These are phyloP conservation scores for Plenodomus tracheiphilus DNA, from an alignment of 2,329 filamentous ascomycete genomes.

Conservation along the genomic window DNA sequence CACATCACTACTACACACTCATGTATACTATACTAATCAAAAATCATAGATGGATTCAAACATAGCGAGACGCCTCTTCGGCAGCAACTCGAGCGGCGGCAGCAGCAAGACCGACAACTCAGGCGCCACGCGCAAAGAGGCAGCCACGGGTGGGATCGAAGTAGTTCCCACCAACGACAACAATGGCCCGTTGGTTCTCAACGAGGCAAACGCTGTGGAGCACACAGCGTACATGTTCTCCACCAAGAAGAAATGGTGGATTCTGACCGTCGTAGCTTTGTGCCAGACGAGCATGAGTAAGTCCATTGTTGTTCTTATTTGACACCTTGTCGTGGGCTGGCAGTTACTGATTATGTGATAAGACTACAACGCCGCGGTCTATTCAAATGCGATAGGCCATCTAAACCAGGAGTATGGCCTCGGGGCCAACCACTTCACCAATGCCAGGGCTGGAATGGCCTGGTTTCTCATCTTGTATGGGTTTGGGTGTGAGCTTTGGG, in stretches of 20 bases:
- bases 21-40: too few species aligned
- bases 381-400: constrained; percentile 55
- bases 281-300: constrained; percentile 57
- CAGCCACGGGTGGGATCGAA: constrained; percentile 3
- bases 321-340: constrained; percentile 14
- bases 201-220: constrained; percentile 20
- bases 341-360: constrained; percentile 11
- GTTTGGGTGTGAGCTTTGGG: constrained; percentile 86
- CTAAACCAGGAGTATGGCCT: constrained; percentile 62
- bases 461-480: constrained; percentile 79
- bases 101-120: not conserved
- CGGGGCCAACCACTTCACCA: constrained; percentile 39
- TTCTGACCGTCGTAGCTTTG: constrained; percentile 56
- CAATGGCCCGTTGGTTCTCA: constrained; percentile 10
- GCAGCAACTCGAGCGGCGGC: not conserved
- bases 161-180: constrained; percentile 4
- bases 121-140: constrained; percentile 4
- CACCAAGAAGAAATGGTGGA: constrained; percentile 56
- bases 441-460: constrained; percentile 63
- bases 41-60: not conserved
- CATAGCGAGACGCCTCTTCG: not conserved
- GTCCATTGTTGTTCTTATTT: constrained; percentile 43
- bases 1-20: not conserved
- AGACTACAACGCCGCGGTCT: constrained; percentile 60
- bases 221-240: constrained; percentile 52